Percentiles rank a stretch among this genome's conserved stretches.
phyloP scores from a whole-genome alignment of 2,329 filamentous ascomycete genomes.

The Cladophialophora psammophila region DNA sequence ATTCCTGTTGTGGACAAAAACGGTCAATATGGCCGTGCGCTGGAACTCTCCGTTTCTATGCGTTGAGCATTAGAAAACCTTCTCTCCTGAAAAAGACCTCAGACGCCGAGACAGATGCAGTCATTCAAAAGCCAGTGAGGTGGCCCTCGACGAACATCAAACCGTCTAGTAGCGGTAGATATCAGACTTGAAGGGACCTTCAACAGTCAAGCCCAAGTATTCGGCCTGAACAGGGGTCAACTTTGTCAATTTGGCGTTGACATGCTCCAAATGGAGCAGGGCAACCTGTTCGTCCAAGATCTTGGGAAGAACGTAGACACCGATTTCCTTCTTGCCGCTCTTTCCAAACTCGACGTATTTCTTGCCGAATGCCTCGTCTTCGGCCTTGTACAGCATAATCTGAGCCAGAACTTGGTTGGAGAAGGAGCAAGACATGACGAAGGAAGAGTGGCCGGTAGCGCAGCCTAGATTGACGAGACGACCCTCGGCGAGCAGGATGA shows the following conservation, averaged over 20 bases:
- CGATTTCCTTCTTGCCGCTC: conserved; percentile 85
- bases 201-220: conserved; percentile 84
- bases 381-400: conserved; percentile 96
- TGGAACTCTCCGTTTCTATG: conserved; percentile 31
- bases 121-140: conserved; percentile 13
- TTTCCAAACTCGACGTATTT: conserved; percentile 98
- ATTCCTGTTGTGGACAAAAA: conserved; percentile 14
- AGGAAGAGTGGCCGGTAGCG: conserved; percentile 98
- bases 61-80: conserved; percentile 41
- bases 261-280: conserved; percentile 87
- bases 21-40: neutral
- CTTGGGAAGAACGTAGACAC: conserved; percentile 98
- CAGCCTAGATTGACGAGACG: conserved; percentile 99
- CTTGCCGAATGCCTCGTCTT: conserved; percentile 83
- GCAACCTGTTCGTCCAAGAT: conserved; percentile 99
- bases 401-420: conserved; percentile 99
- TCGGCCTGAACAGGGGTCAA: conserved; percentile 88
- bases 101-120: conserved; percentile 31
- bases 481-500: conserved; percentile 98
- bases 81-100: conserved; percentile 16
- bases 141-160: conserved; percentile 3
- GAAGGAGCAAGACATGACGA: conserved; percentile 99
- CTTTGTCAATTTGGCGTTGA: conserved; percentile 91
- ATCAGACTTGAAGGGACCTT: conserved; percentile 96
- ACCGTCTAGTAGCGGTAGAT: conserved; percentile 66